Base-by-base conservation (phyloP, 805 yeast species). In the Wickerhamomyces pijperi region DNA sequence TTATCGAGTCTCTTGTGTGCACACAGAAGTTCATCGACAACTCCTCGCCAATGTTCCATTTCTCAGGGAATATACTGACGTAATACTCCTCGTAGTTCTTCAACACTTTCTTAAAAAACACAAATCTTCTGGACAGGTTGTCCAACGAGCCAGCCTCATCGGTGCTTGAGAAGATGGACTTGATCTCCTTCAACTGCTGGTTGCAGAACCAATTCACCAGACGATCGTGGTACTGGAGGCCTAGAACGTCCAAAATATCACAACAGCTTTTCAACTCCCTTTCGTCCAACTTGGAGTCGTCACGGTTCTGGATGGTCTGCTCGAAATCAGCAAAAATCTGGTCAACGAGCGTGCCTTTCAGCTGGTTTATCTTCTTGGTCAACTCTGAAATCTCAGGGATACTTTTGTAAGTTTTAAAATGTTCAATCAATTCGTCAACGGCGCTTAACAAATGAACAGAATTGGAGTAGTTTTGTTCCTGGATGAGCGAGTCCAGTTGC, bases 71-170 rank as follows among this genome's bases (percentile, higher is more conserved):
- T 28, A 68, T 64, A 7, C 58, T 48, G 1, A 66, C 53, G 47
- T 71, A 75, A 25, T 67, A 68, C 1, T 73, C 56, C 42, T 76
- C 78, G 47, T 78, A 75, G 31, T 69, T 67, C 39, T 69, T 70
- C 42, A 90, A 60, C 1, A 84, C 70, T 47, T 82, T 78, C 47
- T 80, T 78, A 59, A 85, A 83, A 56, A 82, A 90, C 25, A 87
- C 72, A 56, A 76, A 92, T 36, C 98, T 65, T 47, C 97, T 65
- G 23, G 76, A 70, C 38, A 92, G 60, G 58, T 92, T 92, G 42
- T 92, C 98, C 43, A 92, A 62, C 5, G 94, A 81, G 1, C 97
- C 97, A 0, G 98, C 98, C 59, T 92, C 98, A 49, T 87, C 97
- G 13, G 76, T 68, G 9, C 78, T 67, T 39, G 76, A 72, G 60